Evolutionary conservation across 1,139 yeast genomes (phyloP), one percentile per base, ranked within the genome.

Genomic region (Kodamaea sp.): DNA sequence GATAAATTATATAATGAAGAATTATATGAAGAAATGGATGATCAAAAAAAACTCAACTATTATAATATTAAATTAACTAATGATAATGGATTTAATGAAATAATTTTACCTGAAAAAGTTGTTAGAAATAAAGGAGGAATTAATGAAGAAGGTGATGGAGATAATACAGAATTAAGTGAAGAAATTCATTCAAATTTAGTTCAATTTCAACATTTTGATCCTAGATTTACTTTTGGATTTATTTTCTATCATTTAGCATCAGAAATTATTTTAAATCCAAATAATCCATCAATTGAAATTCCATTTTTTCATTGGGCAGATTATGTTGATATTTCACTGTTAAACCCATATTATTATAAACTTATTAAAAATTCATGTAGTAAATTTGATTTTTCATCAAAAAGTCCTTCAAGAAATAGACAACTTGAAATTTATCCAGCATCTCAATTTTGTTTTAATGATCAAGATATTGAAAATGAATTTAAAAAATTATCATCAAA

Each of bases 281-380:
- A 31, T 4, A 36, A 38, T 7, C 26, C 29, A 32, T 44, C 2
- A 35, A 41, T 31, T 39, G 36, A 28, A 25, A 32, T 63, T 7
- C 62, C 69, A 1, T 48, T 46, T 30, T 67, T 67, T 47, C 70
- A 67, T 44, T 67, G 72, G 72, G 53, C 59, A 15, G 73, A 67
- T 44, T 67, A 59, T 49, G 47, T 50, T 6, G 67, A 66, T 43
- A 47, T 63, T 40, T 51, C 68, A 5, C 32, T 32, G 5, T 47
- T 67, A 12, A 52, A 63, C 34, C 39, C 49, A n/a, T 48, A 47
- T 38, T 47, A 46, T 20, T 45, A 55, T 23, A 41, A 36, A 5
- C 40, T 44, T 1, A 39, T 47, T 1, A 61, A 63, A 39, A 25
- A 26, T 0, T 28, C 33, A 4, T 67, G 73, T 46, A 35, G 38